A percentile compares a stretch with the other conserved stretches of the same genome.
Conservation (phyloP, 1,284 basidiomycete genomes). For the Quambalaria eucalypti region DNA sequence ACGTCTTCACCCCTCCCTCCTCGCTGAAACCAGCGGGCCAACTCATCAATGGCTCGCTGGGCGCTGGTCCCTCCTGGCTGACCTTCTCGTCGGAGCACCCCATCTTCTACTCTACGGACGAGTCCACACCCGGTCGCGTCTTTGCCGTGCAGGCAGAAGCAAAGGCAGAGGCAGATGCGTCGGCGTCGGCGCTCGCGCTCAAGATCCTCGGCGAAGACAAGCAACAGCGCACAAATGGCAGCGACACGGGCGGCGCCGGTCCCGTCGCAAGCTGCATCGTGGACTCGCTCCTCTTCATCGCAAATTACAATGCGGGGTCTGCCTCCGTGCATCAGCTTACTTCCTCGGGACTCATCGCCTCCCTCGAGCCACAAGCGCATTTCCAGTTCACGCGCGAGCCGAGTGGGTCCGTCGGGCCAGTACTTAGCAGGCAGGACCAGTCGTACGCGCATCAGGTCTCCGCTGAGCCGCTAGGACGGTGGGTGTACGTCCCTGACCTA, state of each 20-base stretch:
- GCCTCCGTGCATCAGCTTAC: background rate
- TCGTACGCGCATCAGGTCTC: slow-evolving; percentile 32
- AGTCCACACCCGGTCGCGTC: background rate
- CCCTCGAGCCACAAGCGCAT: no score
- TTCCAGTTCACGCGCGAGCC: background rate
- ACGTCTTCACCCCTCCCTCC: background rate
- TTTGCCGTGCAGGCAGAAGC: background rate
- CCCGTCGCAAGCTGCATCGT: no score
- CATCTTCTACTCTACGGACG: background rate
- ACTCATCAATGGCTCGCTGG: no score
- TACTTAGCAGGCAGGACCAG: slow-evolving; percentile 26
- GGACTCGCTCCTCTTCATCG: no score
- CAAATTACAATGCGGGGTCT: background rate
- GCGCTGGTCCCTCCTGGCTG: background rate
- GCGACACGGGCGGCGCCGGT: no score
- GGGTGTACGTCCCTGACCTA: slow-evolving; percentile 28
- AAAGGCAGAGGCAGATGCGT: background rate
- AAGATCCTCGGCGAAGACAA: background rate
- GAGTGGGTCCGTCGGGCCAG: slow-evolving; percentile 14
- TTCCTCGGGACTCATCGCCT: background rate
- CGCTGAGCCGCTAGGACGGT: slow-evolving; percentile 15
- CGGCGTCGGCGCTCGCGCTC: background rate
- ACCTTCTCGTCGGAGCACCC: background rate
- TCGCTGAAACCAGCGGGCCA: no score
- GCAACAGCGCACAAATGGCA: no score